Evolutionary conservation across 129 eudicot genomes (phyloP), one percentile per base, ranked within the genome.

Genomic region (Centrapalus pauciflorus): DNA sequence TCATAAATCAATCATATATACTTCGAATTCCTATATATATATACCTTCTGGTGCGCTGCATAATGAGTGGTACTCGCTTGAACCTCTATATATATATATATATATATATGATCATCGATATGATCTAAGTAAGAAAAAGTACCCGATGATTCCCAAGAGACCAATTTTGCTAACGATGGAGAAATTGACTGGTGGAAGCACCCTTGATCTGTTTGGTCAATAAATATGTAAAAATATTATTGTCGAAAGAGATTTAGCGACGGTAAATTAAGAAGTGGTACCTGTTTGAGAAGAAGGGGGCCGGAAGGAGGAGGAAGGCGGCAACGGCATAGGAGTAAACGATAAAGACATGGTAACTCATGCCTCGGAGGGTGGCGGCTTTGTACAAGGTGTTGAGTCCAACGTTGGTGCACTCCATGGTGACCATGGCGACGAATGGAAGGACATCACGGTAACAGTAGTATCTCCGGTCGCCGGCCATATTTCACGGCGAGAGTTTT

Each of bases 381-480:
- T 91, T 91, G 85, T 78, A 91, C 64, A 91, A 66, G 4, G 96
- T 91, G 63, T 85, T 85, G 4, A 87, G 77, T 9, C 86, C 94
- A 4, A 91, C 97, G 76, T 85, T 87, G 41, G 71, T 37, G 74
- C 88, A 82, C 52, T 91, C 93, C 89, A 91, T 79, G 27, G 73
- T 65, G 34, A 91, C 86, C 83, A 91, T 74, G 33, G 89, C 88
- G 41, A 81, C 68, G 74, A 82, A 87, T 3, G 97, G 97, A 0
- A 87, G 67, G 33, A 80, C 79, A 33, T 87, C 90, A 35, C 49
- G 68, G 82, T 75, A 79, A 45, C 81, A 77, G 67, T 57, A 61
- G 45, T 76, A 61, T 20, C 67, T 72, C 76, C 59, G 65, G 57
- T 72, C 77, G 32, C 77, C 70, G 32, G 76, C 34, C 81, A 77